phyloP scores from a whole-genome alignment of 352 stramenopile genomes.

The Globisporangium spinosum region DNA sequence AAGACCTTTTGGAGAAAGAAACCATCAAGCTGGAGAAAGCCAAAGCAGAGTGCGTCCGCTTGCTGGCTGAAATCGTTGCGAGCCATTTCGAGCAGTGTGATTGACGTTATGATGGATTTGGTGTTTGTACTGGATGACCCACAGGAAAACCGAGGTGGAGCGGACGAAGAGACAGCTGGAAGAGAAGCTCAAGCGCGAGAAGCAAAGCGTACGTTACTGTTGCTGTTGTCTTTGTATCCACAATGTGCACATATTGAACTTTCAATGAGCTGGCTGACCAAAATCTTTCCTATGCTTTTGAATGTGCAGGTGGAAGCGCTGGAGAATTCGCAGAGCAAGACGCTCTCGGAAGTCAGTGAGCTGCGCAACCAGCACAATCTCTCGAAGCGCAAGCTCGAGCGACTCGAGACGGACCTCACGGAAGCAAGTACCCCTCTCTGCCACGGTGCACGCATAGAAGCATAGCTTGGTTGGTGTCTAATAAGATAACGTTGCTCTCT shows the following conservation, averaged over 20 bases:
- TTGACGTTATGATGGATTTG: background rate
- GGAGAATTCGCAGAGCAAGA: conserved; percentile 68
- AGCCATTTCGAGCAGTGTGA: background rate
- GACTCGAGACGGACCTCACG: conserved; percentile 53
- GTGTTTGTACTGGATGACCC: background rate
- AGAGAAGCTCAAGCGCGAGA: conserved; percentile 66
- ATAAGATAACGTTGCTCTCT: background rate
- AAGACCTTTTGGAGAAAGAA: conserved; percentile 69
- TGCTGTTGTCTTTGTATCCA: background rate
- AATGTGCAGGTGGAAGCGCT: conserved; percentile 52
- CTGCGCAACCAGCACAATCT: conserved; percentile 71
- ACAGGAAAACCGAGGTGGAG: conserved; percentile 55
- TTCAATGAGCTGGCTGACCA: background rate
- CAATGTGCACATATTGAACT: background rate
- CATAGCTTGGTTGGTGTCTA: background rate
- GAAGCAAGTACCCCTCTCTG: conserved; percentile 24
- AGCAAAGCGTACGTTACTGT: conserved; percentile 33
- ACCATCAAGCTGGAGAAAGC: conserved; percentile 54
- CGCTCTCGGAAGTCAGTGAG: conserved; percentile 60
- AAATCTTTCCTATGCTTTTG: background rate
- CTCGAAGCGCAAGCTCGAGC: conserved; percentile 58
- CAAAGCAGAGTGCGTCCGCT: conserved; percentile 46
- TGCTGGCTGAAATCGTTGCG: background rate
- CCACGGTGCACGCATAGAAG: background rate
- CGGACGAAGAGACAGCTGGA: conserved; percentile 44